phyloP scores from a whole-genome alignment of 306 rosid species.

The Fagus sylvatica region DNA sequence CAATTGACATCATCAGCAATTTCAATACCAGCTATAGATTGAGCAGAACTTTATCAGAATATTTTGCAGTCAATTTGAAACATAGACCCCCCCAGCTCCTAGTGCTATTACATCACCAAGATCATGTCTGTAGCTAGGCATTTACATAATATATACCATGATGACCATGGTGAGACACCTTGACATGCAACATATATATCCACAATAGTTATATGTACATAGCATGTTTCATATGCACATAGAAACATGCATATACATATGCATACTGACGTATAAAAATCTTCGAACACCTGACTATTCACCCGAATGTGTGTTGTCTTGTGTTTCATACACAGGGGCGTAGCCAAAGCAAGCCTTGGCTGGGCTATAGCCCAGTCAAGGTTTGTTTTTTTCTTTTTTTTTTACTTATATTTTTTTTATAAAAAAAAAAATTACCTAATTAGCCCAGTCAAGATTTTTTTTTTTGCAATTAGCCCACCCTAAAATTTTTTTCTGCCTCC shows the following conservation, averaged over 20 bases:
- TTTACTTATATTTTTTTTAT: no score
- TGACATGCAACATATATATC: slow-evolving; percentile 25
- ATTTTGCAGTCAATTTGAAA: not conserved
- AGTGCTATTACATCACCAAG: not conserved
- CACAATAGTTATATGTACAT: not conserved
- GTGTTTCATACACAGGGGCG: no score
- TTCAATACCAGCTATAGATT: not conserved
- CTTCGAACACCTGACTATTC: no score
- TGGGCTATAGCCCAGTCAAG: no score
- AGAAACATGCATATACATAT: slow-evolving; percentile 3
- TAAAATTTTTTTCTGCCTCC: no score
- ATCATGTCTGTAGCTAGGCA: not conserved
- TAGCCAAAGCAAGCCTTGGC: no score
- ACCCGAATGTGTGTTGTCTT: no score
- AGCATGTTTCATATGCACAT: slow-evolving; percentile 38
- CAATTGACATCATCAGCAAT: not conserved
- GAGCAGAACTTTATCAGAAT: not conserved
- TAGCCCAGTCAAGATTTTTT: no score
- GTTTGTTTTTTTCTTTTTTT: no score
- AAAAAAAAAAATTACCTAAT: no score
- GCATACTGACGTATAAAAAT: no score
- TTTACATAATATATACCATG: not conserved
- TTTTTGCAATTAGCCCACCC: no score
- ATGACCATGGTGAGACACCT: slow-evolving; percentile 11
- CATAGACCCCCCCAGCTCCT: not conserved